phyloP scores from a whole-genome alignment of 805 yeast species.

The Pichia sporocuriosa region DNA sequence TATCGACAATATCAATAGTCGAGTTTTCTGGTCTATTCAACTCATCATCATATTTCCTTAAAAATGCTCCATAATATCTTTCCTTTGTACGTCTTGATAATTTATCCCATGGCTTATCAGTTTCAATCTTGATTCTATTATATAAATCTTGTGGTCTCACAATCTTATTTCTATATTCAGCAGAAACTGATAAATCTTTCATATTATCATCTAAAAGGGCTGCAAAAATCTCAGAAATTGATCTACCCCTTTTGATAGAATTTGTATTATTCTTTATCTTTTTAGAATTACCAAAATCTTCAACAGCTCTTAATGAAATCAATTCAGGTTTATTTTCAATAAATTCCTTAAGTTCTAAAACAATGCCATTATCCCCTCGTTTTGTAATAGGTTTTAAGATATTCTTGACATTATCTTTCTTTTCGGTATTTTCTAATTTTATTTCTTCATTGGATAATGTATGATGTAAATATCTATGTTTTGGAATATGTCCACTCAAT shows the following conservation, averaged over 20 bases:
- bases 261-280: neutral
- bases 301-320: constrained; percentile 1
- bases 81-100: constrained; percentile 19
- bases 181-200: constrained; percentile 22
- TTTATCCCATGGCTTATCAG: constrained; percentile 22
- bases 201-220: constrained; percentile 23
- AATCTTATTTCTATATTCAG: constrained; percentile 24
- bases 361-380: constrained; percentile 7
- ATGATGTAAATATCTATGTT: constrained; percentile 5
- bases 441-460: constrained; percentile 1
- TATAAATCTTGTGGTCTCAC: constrained; percentile 25
- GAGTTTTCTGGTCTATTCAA: constrained; percentile 17
- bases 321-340: constrained; percentile 12
- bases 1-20: constrained; percentile 14
- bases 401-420: neutral
- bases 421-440: neutral
- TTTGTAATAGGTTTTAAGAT: constrained; percentile 11
- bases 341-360: constrained; percentile 11
- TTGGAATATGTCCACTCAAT: constrained; percentile 20
- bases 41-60: constrained; percentile 22
- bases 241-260: constrained; percentile 6
- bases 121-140: constrained; percentile 18
- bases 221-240: constrained; percentile 22
- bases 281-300: neutral
- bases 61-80: constrained; percentile 27